Base-by-base conservation (phyloP, 192 early-diverging fungal genomes). In the Backusella macrospora region DNA sequence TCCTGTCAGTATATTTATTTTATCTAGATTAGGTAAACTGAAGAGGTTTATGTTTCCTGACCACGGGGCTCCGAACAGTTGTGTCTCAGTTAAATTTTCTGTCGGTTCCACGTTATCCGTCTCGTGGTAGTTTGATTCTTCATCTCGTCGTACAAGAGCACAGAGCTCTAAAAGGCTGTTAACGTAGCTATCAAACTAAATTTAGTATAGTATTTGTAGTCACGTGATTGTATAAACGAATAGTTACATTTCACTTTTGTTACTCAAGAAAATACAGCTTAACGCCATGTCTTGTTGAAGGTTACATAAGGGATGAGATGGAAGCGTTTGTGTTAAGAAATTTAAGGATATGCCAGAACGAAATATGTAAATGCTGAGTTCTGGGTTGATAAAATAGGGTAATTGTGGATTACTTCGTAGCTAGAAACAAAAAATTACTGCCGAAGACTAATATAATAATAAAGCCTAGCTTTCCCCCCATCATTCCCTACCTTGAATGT, bases 281-380 rank as follows among this genome's bases (percentile, higher is more conserved):
- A 59, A 55, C n/a, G 69, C 2, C 26, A 12, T 21, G 6, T 62
- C 39, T 15, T 73, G 40, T 29, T 73, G 62, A 55, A 76, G 48
- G 46, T 69, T 68, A 52, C 73, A 69, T 18, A 84, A 68, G 0
- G 80, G 80, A 68, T 81, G 75, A 6, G 77, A 40, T 15, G 77
- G 75, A 3, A 73, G 71, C 62, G 43, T 81, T 6, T 83, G 49
- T 13, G 68, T 52, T 37, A 85, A 39, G 16, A 85, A 75, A 37
- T 79, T 75, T 2, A 85, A 73, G 34, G 80, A 80, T 45, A 81
- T 83, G 5, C 82, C 82, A n/a, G 82, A 77, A 38, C 82, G 77
- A 12, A 85, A 26, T 8, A 83, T 70, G 26, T 73, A 64, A 8
- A 75, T 42, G 2, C 78, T 80, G 5, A 81, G 73, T 14, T 63